These are phyloP conservation scores for Candida germanica DNA, from an alignment of 805 yeast genomes.

Conservation along the genomic window DNA sequence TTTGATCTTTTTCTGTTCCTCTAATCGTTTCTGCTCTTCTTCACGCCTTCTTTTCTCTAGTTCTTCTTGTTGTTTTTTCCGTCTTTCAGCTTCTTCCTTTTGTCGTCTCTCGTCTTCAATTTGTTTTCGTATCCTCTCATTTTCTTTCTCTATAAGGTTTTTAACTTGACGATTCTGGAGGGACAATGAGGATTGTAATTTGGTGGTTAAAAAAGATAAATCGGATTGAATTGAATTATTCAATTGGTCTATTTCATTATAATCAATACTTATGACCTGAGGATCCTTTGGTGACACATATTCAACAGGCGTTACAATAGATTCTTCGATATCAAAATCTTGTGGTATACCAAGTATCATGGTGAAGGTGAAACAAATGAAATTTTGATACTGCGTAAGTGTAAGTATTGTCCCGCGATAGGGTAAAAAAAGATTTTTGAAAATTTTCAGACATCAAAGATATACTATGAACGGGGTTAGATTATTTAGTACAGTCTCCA, in stretches of 20 bases:
- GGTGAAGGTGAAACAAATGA: neutral
- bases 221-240: neutral
- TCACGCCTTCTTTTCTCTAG: slow-evolving; percentile 15
- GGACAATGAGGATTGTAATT: slow-evolving; percentile 7
- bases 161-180: slow-evolving; percentile 18
- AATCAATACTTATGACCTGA: neutral
- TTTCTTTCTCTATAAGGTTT: slow-evolving; percentile 16
- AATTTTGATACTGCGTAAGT: slow-evolving; percentile 1
- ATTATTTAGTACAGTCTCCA: slow-evolving; percentile 39
- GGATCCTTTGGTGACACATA: neutral
- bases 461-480: slow-evolving; percentile 10
- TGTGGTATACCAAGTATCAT: slow-evolving; percentile 31
- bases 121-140: slow-evolving; percentile 20
- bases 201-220: slow-evolving; percentile 6
- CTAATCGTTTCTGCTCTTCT: slow-evolving; percentile 21
- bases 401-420: slow-evolving; percentile 7
- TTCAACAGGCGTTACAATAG: slow-evolving; percentile 2
- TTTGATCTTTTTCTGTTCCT: slow-evolving; percentile 18
- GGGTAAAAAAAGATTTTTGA: slow-evolving; percentile 3
- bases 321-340: slow-evolving; percentile 17
- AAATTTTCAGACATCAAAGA: slow-evolving; percentile 8
- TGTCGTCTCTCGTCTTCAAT: slow-evolving; percentile 18
- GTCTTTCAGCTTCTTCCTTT: slow-evolving; percentile 14
- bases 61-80: slow-evolving; percentile 11
- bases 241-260: slow-evolving; percentile 1